Conservation (phyloP, 495 filamentous ascomycete species). For the Podospora bellae-mahoneyi region DNA sequence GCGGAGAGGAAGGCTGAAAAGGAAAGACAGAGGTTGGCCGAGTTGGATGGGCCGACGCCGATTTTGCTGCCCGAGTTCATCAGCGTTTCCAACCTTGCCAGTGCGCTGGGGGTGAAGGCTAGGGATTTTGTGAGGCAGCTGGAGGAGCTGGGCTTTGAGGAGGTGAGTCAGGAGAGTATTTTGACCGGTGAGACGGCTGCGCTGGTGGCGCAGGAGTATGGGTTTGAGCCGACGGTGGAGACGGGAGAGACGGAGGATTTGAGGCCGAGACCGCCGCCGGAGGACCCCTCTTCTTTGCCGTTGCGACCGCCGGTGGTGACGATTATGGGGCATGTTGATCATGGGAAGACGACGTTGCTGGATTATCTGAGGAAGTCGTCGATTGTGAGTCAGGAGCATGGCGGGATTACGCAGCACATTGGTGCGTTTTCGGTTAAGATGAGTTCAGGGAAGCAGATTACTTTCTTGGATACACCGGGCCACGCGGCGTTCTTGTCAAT, state of each 20-base stretch:
- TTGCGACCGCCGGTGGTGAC: conserved; percentile 89
- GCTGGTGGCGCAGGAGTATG: conserved; percentile 87
- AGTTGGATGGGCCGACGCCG: conserved; percentile 32
- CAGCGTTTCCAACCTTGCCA: conserved; percentile 79
- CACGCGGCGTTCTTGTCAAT: conserved; percentile 95
- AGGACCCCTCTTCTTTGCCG: conserved; percentile 69
- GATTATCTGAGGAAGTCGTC: conserved; percentile 93
- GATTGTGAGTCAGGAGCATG: conserved; percentile 84
- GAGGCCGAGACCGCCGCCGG: conserved; percentile 62
- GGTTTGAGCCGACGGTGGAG: conserved; percentile 87
- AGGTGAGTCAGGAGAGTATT: conserved; percentile 72
- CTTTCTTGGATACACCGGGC: conserved; percentile 96
- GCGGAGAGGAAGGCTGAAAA: conserved; percentile 37
- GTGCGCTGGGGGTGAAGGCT: conserved; percentile 65
- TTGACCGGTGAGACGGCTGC: conserved; percentile 88
- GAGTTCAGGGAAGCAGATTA: conserved; percentile 80
- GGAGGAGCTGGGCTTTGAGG: conserved; percentile 78
- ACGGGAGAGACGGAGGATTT: conserved; percentile 64
- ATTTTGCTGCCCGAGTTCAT: conserved; percentile 89
- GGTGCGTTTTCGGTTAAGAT: conserved; percentile 95
- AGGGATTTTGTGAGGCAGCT: conserved; percentile 71
- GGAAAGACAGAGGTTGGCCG: conserved; percentile 31
- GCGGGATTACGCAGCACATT: conserved; percentile 98
- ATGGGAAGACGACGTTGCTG: conserved; percentile 95
- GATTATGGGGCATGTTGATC: conserved; percentile 99